Conservation (phyloP, 2,329 filamentous ascomycete species). For the Uncinocarpus reesii region DNA sequence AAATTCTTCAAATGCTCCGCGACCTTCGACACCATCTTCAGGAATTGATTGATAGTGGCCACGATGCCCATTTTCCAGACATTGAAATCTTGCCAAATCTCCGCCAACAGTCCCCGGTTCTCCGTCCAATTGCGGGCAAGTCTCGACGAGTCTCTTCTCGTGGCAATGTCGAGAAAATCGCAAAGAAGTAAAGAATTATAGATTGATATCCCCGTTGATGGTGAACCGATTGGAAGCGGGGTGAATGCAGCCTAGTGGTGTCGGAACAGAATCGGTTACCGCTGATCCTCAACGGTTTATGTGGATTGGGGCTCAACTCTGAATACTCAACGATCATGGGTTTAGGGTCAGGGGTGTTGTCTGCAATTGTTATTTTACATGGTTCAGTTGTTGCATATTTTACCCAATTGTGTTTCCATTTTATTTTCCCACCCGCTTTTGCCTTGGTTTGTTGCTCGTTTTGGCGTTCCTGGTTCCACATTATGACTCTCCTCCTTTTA, state of each 20-base stretch:
- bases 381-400: not conserved
- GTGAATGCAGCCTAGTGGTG: not conserved
- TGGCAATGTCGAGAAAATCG: constrained; percentile 2
- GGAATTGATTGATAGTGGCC: constrained; percentile 11
- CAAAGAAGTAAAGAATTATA: constrained; percentile 1
- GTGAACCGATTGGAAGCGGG: not conserved
- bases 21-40: constrained; percentile 21
- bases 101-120: constrained; percentile 8
- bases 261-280: not conserved
- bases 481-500: not conserved
- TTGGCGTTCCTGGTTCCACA: not conserved
- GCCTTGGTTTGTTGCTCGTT: not conserved
- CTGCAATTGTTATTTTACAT: not conserved
- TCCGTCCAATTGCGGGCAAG: not conserved
- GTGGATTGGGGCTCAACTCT: not conserved
- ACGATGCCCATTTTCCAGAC: constrained; percentile 28
- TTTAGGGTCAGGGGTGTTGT: not conserved
- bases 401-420: not conserved
- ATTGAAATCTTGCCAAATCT: constrained; percentile 34
- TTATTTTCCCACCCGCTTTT: not conserved
- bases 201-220: not conserved
- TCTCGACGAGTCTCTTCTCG: not conserved
- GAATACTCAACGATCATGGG: not conserved
- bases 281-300: not conserved
- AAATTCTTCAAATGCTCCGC: constrained; percentile 24